phyloP scores from a whole-genome alignment of 164 flowering plant genomes.

The Buxus sempervirens region DNA sequence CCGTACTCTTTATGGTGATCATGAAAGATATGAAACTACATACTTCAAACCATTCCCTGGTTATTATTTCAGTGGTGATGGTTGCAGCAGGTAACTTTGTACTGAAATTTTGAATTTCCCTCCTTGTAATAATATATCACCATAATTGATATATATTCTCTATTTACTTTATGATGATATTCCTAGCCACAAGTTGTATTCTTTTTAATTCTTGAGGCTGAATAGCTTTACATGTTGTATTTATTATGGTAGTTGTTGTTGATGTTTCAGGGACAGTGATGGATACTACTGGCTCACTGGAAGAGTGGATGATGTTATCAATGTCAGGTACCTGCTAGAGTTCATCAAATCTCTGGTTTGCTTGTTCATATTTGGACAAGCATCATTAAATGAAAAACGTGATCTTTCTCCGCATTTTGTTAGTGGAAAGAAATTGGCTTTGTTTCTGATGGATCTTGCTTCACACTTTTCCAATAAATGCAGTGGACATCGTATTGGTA shows the following conservation, averaged over 20 bases:
- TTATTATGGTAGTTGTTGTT: not conserved
- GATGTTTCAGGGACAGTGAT: constrained; percentile 75
- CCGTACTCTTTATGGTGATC: constrained; percentile 93
- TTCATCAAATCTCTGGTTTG: not conserved
- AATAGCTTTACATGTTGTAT: not conserved
- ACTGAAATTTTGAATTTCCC: not conserved
- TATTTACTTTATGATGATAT: not conserved
- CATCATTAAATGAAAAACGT: not conserved
- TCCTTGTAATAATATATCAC: not conserved
- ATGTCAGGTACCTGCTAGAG: constrained; percentile 66
- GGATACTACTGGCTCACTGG: constrained; percentile 99
- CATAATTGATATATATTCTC: not conserved
- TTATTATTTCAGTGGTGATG: constrained; percentile 91
- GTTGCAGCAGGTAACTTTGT: constrained; percentile 74
- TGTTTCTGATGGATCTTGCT: not conserved
- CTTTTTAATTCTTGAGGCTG: not conserved
- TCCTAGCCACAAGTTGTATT: not conserved
- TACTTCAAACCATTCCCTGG: constrained; percentile 94
- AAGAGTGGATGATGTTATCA: constrained; percentile 98
- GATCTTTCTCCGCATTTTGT: not conserved
- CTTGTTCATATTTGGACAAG: not conserved
- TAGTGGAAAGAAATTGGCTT: not conserved
- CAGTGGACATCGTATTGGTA: constrained; percentile 99
- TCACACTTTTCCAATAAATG: not conserved
- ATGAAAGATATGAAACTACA: constrained; percentile 97